Evolutionary conservation across 345 rosid genomes (phyloP).

Genomic region (Euphorbia lathyris): DNA sequence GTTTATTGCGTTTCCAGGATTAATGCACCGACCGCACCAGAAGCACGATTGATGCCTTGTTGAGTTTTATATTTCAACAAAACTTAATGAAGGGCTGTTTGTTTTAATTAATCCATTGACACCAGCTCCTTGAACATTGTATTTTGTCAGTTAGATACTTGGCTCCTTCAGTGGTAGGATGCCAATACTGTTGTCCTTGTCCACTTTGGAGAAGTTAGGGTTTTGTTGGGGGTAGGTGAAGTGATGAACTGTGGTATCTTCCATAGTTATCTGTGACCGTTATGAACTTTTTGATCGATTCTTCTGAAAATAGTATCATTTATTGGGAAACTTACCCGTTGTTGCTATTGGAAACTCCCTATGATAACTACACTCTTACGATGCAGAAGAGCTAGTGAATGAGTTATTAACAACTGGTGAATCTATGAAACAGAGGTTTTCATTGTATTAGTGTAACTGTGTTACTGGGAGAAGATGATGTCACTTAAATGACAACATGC

Average conservation of each 20-base stretch:
- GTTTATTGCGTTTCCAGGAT: background rate
- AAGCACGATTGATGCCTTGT: background rate
- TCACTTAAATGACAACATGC: background rate
- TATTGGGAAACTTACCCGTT: background rate
- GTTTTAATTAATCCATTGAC: background rate
- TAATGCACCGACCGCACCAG: too few relatives aligned
- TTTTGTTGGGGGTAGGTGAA: too few relatives aligned
- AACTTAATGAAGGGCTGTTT: background rate
- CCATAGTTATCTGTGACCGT: background rate
- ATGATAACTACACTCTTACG: background rate
- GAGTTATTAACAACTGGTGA: background rate
- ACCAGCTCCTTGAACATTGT: background rate
- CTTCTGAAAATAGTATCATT: background rate
- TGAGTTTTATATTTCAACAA: background rate
- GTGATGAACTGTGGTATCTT: background rate
- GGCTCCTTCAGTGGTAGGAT: background rate
- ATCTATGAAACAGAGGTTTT: background rate
- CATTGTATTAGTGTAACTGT: background rate
- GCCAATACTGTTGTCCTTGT: background rate
- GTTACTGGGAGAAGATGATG: background rate
- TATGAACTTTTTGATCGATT: background rate
- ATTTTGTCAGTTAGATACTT: background rate
- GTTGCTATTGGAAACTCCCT: background rate
- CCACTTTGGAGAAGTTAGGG: background rate
- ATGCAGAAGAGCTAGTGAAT: background rate